phyloP scores from a whole-genome alignment of 2,329 filamentous ascomycete species.

The Colletotrichum orchidophilum region DNA sequence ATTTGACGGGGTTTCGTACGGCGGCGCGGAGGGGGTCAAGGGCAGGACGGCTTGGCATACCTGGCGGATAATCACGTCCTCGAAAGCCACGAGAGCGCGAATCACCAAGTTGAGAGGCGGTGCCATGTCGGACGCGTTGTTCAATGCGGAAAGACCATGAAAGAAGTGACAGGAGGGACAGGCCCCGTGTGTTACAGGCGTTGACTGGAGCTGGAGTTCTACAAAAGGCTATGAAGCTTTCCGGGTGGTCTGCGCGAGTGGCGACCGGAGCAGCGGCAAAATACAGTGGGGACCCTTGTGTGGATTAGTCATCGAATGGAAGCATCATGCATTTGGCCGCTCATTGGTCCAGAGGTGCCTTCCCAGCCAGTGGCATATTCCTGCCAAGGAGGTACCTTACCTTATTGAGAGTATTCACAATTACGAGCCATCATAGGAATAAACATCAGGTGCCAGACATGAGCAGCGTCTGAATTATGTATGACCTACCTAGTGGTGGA shows the following conservation, averaged over 20 bases:
- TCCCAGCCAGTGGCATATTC: no score
- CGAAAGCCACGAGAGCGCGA: constrained; percentile 29
- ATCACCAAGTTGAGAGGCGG: constrained; percentile 20
- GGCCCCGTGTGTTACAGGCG: not conserved
- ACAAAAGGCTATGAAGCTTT: not conserved
- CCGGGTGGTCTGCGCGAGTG: not conserved
- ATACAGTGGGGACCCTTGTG: not conserved
- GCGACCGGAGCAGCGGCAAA: not conserved
- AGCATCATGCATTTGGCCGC: constrained; percentile 19
- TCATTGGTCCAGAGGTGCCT: not conserved
- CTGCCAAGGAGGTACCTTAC: not conserved
- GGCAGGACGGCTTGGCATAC: no score
- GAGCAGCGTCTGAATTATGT: not conserved
- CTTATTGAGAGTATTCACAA: not conserved
- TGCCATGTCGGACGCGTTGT: not conserved
- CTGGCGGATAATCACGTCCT: constrained; percentile 31
- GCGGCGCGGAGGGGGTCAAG: no score
- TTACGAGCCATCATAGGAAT: not conserved
- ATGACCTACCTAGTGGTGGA: not conserved
- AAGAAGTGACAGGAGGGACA: no score
- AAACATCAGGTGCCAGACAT: not conserved
- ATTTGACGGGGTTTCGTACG: no score
- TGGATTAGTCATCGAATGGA: constrained; percentile 19
- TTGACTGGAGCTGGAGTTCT: no score
- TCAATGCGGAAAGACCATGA: not conserved